Conservation (phyloP, 148 eudicot genomes). For the Simmondsia chinensis region DNA sequence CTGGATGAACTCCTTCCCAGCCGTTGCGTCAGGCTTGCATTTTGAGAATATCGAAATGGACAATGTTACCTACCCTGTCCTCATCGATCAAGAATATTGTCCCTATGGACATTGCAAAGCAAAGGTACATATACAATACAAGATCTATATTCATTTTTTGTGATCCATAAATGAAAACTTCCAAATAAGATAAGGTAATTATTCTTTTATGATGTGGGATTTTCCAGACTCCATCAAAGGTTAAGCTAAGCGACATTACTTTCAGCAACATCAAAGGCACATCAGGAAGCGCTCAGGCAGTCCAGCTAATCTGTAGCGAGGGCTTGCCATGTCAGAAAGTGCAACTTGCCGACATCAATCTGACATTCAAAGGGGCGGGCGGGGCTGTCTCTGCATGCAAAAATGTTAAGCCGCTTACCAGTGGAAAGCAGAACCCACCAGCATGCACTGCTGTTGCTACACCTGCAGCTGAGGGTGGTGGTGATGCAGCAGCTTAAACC, state of each 20-base stretch:
- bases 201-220: not conserved
- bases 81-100: constrained; percentile 49
- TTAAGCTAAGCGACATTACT: constrained; percentile 26
- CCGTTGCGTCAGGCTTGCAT: constrained; percentile 20
- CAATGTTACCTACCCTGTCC: constrained; percentile 28
- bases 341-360: constrained; percentile 28
- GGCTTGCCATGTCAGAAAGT: constrained; percentile 28
- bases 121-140: constrained; percentile 3
- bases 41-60: constrained; percentile 37
- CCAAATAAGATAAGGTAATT: no score
- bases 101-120: constrained; percentile 34
- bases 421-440: constrained; percentile 26
- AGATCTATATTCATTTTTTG: not conserved
- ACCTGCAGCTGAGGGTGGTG: not conserved
- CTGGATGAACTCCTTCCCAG: constrained; percentile 30
- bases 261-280: constrained; percentile 36
- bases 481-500: not conserved
- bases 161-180: no score
- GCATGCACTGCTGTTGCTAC: constrained; percentile 21
- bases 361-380: constrained; percentile 17
- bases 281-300: constrained; percentile 15
- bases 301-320: constrained; percentile 37
- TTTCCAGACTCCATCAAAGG: constrained; percentile 30
- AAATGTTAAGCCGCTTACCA: constrained; percentile 22
- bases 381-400: constrained; percentile 31